Evolutionary conservation across 2,329 filamentous ascomycete species (phyloP).

Genomic region (Chrysosporium keratinophilum): DNA sequence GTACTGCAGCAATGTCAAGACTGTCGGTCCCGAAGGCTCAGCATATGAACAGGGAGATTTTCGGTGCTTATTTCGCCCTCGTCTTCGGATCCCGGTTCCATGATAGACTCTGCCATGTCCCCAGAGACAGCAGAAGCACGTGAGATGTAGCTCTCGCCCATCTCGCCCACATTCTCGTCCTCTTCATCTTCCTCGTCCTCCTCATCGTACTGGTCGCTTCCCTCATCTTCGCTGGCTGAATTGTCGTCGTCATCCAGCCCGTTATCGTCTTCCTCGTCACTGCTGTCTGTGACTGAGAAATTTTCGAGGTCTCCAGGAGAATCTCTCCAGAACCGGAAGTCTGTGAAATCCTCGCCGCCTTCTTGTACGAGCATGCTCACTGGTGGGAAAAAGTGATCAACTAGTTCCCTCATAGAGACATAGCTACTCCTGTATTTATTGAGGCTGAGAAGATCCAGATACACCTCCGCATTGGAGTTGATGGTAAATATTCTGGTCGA

Average conservation of each 20-base stretch:
- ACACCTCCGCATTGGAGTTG: constrained; percentile 94
- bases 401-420: constrained; percentile 90
- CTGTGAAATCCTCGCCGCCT: constrained; percentile 88
- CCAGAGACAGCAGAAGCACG: constrained; percentile 37
- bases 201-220: constrained; percentile 40
- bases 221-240: constrained; percentile 44
- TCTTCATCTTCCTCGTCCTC: constrained; percentile 28
- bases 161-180: constrained; percentile 34
- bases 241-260: constrained; percentile 41
- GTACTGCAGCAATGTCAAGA: background rate
- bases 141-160: constrained; percentile 47
- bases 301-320: constrained; percentile 73
- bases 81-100: constrained; percentile 32
- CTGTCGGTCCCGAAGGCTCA: background rate
- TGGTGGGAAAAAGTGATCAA: constrained; percentile 96
- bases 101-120: constrained; percentile 36
- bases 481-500: constrained; percentile 94
- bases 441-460: constrained; percentile 74
- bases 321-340: constrained; percentile 95
- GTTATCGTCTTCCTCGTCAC: constrained; percentile 44
- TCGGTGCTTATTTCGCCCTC: constrained; percentile 21
- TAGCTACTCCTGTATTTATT: constrained; percentile 97
- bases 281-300: constrained; percentile 73
- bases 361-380: constrained; percentile 76
- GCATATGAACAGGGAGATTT: background rate